A percentile compares a stretch with the other conserved stretches of the same genome.
phyloP scores from a whole-genome alignment of 306 rosid species.

The Senna tora region DNA sequence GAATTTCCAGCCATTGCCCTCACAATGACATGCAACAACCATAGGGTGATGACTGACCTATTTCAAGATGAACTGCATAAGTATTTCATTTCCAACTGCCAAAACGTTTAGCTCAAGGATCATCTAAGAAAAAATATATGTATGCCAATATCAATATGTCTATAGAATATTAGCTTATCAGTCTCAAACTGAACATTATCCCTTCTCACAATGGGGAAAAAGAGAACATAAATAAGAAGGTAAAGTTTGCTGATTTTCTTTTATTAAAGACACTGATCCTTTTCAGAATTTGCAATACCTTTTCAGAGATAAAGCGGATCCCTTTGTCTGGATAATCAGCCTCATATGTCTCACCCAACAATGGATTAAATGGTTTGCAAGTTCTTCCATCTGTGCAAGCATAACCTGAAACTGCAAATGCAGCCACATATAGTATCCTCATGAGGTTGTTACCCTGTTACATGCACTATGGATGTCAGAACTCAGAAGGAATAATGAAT shows the following conservation, averaged over 20 bases:
- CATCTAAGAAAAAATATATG: background rate
- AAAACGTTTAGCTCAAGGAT: background rate
- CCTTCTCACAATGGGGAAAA: background rate
- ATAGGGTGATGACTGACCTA: conserved; percentile 98
- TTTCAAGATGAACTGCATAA: conserved; percentile 39
- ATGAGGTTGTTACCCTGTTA: conserved; percentile 76
- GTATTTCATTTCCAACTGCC: conserved; percentile 30
- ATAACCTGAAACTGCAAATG: conserved; percentile 96
- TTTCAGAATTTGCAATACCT: conserved; percentile 51
- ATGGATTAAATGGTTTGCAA: conserved; percentile 95
- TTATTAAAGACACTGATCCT: background rate
- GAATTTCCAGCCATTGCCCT: conserved; percentile 91
- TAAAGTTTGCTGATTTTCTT: background rate
- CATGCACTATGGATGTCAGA: conserved; percentile 24
- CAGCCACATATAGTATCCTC: conserved; percentile 88
- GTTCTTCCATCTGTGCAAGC: conserved; percentile 82
- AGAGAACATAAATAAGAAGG: background rate
- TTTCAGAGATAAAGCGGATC: conserved; percentile 82
- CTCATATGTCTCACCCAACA: conserved; percentile 94
- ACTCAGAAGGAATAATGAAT: conserved; percentile 5
- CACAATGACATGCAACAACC: conserved; percentile 92
- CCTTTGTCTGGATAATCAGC: conserved; percentile 95
- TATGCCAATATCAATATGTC: background rate
- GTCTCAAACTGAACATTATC: background rate
- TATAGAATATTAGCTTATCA: background rate